These are phyloP conservation scores for Cadophora malorum DNA, from an alignment of 2,329 filamentous ascomycete genomes.

Conservation along the genomic window DNA sequence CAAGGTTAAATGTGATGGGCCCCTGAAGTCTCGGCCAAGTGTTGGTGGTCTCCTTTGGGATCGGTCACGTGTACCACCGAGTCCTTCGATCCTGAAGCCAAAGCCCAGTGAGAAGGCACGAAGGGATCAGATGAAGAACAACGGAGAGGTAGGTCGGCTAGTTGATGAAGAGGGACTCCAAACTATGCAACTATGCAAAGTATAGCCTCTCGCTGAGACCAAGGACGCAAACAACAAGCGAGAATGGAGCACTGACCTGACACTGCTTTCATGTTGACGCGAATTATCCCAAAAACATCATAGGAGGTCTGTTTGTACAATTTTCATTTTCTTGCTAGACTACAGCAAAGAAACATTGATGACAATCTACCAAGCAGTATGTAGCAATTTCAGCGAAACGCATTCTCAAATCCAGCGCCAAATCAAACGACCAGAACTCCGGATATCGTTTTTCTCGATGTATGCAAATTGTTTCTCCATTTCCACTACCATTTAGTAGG, in stretches of 20 bases:
- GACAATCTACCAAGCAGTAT: background rate
- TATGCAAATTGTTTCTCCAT: background rate
- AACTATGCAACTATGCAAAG: too few species aligned
- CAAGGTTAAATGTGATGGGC: background rate
- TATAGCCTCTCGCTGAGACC: background rate
- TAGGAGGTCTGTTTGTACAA: background rate
- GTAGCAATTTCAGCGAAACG: background rate
- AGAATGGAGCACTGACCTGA: too few species aligned
- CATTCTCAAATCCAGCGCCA: conserved; percentile 2
- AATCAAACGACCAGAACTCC: conserved; percentile 7
- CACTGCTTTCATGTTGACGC: too few species aligned
- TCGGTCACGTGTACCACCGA: background rate
- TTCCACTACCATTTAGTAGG: conserved; percentile 23
- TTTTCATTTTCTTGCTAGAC: background rate
- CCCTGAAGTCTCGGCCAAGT: background rate
- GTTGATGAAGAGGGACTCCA: too few species aligned
- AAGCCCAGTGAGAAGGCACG: background rate
- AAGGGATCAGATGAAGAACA: background rate
- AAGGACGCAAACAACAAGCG: background rate
- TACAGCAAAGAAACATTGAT: background rate
- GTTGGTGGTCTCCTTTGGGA: background rate
- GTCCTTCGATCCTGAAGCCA: background rate
- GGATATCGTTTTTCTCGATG: conserved; percentile 1
- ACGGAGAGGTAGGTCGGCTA: too few species aligned
- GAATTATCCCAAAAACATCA: too few species aligned